phyloP scores from a whole-genome alignment of 176 grass and related monocot species.

The Puya raimondii region DNA sequence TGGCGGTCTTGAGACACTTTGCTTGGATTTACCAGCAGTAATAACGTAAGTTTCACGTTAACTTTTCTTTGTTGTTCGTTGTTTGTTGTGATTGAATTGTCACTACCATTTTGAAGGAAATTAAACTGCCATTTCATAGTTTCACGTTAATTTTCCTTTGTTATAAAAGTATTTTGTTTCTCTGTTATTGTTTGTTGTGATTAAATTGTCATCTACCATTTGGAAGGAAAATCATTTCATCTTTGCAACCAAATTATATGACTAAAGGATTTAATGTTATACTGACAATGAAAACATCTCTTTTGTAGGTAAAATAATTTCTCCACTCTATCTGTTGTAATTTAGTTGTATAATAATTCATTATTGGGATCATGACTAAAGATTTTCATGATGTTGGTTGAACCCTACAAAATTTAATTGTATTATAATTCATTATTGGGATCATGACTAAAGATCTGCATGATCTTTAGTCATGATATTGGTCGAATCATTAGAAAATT shows the following conservation, averaged over 20 bases:
- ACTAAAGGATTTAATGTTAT: not conserved
- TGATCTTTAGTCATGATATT: too few species aligned
- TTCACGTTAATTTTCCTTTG: not conserved
- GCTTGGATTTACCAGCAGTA: constrained; percentile 75
- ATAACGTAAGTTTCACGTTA: constrained; percentile 58
- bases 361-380: not conserved
- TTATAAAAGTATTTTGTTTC: not conserved
- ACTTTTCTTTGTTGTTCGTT: not conserved
- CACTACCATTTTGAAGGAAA: not conserved
- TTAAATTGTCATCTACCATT: not conserved
- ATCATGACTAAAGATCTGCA: too few species aligned
- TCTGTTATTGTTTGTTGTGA: not conserved
- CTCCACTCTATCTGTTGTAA: too few species aligned
- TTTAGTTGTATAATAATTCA: too few species aligned
- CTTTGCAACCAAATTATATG: not conserved
- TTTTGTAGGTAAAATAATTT: too few species aligned
- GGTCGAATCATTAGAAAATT: too few species aligned
- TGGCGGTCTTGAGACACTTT: constrained; percentile 69
- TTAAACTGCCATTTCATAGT: constrained; percentile 29
- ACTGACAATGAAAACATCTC: not conserved
- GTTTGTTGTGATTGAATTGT: not conserved
- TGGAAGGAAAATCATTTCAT: not conserved
- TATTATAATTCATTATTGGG: too few species aligned
- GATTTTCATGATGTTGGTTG: too few species aligned
- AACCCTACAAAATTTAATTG: too few species aligned